Conservation (phyloP, 306 rosid species). For the Gleditsia sinensis region DNA sequence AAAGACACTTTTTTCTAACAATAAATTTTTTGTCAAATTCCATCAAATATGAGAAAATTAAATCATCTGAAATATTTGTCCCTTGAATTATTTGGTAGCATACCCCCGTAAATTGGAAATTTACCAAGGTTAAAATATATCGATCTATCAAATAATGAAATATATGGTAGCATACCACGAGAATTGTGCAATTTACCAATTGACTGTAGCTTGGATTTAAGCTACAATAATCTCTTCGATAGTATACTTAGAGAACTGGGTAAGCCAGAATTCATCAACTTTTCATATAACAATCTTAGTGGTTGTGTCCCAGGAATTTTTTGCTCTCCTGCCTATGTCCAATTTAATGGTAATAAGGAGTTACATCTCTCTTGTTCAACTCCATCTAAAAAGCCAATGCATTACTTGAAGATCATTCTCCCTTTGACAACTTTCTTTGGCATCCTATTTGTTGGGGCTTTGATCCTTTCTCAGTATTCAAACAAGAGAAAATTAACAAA, state of each 20-base stretch:
- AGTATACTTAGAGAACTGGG: neutral
- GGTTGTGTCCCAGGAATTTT: neutral
- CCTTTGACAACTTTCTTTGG: neutral
- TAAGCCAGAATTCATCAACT: neutral
- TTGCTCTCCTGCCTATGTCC: neutral
- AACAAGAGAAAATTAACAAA: neutral
- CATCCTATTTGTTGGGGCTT: neutral
- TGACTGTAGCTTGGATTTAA: neutral
- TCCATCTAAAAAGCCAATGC: neutral
- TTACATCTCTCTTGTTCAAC: neutral
- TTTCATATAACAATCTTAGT: neutral
- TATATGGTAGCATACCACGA: too few species aligned
- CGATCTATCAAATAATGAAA: too few species aligned
- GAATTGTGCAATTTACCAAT: neutral
- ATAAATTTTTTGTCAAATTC: too few species aligned
- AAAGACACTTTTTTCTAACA: too few species aligned
- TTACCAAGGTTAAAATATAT: too few species aligned
- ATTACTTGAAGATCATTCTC: neutral
- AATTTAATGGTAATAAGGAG: neutral
- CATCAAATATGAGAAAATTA: too few species aligned
- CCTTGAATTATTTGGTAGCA: too few species aligned
- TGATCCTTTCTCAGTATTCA: neutral
- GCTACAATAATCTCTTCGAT: neutral
- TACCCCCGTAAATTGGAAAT: too few species aligned
- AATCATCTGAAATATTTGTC: too few species aligned